phyloP scores from a whole-genome alignment of 1,139 yeast species.

The Entelexis sorbosivorans region DNA sequence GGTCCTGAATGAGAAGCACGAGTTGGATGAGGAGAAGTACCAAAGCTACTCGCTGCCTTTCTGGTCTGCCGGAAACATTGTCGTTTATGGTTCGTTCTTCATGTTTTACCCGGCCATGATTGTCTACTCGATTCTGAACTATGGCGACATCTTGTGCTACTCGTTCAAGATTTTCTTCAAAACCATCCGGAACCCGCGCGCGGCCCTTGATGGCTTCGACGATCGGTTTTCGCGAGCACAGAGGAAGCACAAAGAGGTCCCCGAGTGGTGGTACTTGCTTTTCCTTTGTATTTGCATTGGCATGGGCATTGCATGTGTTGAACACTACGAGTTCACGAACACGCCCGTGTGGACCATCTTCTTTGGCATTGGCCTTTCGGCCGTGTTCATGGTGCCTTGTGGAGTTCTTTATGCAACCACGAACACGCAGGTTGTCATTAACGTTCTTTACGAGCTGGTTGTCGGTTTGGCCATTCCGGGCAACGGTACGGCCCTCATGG shows the following conservation, averaged over 20 bases:
- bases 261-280: constrained; percentile 49
- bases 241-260: constrained; percentile 50
- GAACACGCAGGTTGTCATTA: constrained; percentile 43
- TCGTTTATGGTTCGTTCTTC: constrained; percentile 43
- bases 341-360: constrained; percentile 47
- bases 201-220: constrained; percentile 22
- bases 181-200: constrained; percentile 12
- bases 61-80: constrained; percentile 43
- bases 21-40: constrained; percentile 24
- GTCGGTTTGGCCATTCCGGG: constrained; percentile 57
- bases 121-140: constrained; percentile 36
- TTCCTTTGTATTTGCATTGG: constrained; percentile 38
- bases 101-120: constrained; percentile 40
- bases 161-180: constrained; percentile 15
- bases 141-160: constrained; percentile 10
- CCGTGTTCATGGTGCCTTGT: constrained; percentile 23
- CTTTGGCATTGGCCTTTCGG: constrained; percentile 36
- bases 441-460: constrained; percentile 44
- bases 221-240: constrained; percentile 52
- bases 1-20: constrained; percentile 28
- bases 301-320: constrained; percentile 37
- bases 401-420: constrained; percentile 40
- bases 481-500: constrained; percentile 49
- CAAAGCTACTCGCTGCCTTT: constrained; percentile 42
- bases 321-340: constrained; percentile 37